Conservation (phyloP, 257 asterid species). For the Nicotiana attenuata region DNA sequence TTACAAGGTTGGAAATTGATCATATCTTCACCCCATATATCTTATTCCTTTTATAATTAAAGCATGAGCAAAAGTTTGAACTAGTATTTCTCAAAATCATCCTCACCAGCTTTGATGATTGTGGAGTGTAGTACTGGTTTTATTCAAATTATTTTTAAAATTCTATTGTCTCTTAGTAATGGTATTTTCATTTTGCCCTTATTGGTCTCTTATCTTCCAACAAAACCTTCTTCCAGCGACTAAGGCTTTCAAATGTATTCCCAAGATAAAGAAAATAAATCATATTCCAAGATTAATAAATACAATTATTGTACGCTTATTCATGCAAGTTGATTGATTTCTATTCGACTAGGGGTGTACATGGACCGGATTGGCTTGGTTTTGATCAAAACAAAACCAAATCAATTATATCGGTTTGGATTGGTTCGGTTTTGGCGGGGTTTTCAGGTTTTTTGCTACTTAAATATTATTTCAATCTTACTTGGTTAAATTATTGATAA, state of each 20-base stretch:
- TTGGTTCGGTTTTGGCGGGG: no score
- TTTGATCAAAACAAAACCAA: no score
- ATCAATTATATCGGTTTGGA: no score
- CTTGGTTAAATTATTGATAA: no score
- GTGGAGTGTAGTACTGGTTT: background rate
- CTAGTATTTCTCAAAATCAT: background rate
- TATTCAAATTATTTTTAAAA: background rate
- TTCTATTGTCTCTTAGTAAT: background rate
- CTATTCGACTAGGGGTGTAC: no score
- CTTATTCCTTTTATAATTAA: background rate
- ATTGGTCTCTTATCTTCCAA: background rate
- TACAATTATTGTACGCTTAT: background rate
- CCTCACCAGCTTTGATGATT: background rate
- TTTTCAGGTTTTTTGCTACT: no score
- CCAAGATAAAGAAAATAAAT: background rate
- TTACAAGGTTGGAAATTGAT: background rate
- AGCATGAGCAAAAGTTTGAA: background rate
- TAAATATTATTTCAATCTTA: no score
- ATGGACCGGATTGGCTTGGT: no score
- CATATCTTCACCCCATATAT: background rate
- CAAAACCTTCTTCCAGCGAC: conserved; percentile 2
- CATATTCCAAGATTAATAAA: background rate
- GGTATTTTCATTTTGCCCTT: no score
- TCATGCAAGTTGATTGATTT: conserved; percentile 4
- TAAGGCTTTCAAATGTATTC: background rate